Evolutionary conservation across 495 filamentous ascomycete species (phyloP), one percentile per base, ranked within the genome.

Genomic region (Hypomontagnella monticulosa): DNA sequence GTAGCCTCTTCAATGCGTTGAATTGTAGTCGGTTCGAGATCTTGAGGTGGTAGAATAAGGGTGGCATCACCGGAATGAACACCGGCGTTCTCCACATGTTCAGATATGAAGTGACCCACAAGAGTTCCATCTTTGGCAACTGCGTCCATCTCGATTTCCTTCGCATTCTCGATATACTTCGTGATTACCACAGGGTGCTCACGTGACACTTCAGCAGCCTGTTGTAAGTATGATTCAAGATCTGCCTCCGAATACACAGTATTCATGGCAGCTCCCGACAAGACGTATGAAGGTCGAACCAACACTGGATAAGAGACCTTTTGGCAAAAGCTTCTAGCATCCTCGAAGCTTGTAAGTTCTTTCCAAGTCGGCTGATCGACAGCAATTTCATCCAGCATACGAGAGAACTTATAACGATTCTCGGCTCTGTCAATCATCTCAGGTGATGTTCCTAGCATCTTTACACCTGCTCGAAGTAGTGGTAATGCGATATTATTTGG

Each of bases 341-440:
- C 95, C 50, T 90, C 78, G 47, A 93, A 92, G 68, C 91, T 94
- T 19, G 92, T 96, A 38, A 97, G 82, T 77, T 99, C 95, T 79
- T 96, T 97, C 94, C 94, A 99, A 23, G 92, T 93, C 11, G 94
- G 94, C 79, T 99, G 94, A 75, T 99, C 94, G 38, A 99, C 94
- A 57, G 88, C 93, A 73, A 99, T 97, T 72, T 89, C 88, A 77
- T 99, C 94, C 36, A 99, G 84, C 82, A 97, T 97, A 73, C 92
- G 90, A 54, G 93, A 97, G 80, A 99, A 99, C 78, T 99, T 97
- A 83, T 97, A 97, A 15, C 95, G 88, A 76, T 99, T 99, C 79
- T 99, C 95, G 9, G 95, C 95, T 32, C 87, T 91, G 70, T 99
- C 95, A 71, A 99, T 99, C 95, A 97, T 97, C 75, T 99, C 93